phyloP scores from a whole-genome alignment of 805 yeast genomes.

The Wickerhamomyces pijperi region DNA sequence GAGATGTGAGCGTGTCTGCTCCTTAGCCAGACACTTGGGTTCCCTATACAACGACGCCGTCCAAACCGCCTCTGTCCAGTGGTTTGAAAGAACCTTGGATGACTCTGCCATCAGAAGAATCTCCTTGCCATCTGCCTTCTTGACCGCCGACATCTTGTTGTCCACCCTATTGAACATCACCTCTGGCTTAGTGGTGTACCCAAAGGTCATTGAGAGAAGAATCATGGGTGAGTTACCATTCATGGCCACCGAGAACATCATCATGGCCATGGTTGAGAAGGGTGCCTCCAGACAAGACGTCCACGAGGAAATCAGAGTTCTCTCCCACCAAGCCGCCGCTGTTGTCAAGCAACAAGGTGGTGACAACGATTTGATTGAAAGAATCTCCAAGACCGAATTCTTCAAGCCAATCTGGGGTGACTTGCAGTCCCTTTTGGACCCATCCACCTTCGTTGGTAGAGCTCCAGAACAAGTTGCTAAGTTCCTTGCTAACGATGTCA shows the following conservation, averaged over 20 bases:
- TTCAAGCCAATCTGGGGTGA: slow-evolving; percentile 85
- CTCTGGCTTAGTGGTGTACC: slow-evolving; percentile 93
- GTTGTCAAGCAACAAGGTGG: slow-evolving; percentile 98
- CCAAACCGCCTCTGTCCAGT: slow-evolving; percentile 95
- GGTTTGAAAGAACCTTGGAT: slow-evolving; percentile 98
- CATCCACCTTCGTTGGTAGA: slow-evolving; percentile 92
- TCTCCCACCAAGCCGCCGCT: slow-evolving; percentile 94
- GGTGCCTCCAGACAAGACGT: slow-evolving; percentile 98
- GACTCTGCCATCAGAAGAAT: slow-evolving; percentile 98
- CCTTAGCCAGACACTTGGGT: slow-evolving; percentile 93
- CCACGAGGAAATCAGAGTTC: slow-evolving; percentile 93
- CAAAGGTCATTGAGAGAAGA: slow-evolving; percentile 96
- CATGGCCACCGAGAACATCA: slow-evolving; percentile 98
- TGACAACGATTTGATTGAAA: slow-evolving; percentile 90
- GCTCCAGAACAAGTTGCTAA: slow-evolving; percentile 97
- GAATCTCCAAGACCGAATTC: slow-evolving; percentile 66
- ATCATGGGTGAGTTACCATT: slow-evolving; percentile 91
- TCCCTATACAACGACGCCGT: slow-evolving; percentile 86
- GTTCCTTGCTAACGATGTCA: slow-evolving; percentile 77
- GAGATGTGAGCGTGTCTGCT: slow-evolving; percentile 98
- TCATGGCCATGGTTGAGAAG: slow-evolving; percentile 98
- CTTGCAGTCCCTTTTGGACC: slow-evolving; percentile 73
- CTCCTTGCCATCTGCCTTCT: slow-evolving; percentile 89
- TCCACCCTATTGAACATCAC: slow-evolving; percentile 86
- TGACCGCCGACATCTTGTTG: slow-evolving; percentile 88